Evolutionary conservation across 2,329 filamentous ascomycete species (phyloP).

Genomic region (Apiospora pterosperma): DNA sequence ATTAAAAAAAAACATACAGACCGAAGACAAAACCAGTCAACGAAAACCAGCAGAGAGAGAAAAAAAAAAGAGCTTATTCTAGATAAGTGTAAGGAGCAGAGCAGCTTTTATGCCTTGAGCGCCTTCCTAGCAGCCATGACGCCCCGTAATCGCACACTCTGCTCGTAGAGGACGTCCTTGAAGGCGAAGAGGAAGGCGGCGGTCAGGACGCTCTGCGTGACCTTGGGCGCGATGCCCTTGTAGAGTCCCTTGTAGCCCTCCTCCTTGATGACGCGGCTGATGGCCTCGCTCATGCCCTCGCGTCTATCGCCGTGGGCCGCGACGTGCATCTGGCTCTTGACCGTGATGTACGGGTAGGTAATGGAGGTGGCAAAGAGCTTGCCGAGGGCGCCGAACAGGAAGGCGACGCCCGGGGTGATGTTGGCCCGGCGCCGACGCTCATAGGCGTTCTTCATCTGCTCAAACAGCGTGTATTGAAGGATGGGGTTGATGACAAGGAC

Average conservation of each 20-base stretch:
- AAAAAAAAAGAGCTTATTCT: not conserved
- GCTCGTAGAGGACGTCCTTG: conserved; percentile 92
- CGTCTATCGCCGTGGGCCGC: conserved; percentile 72
- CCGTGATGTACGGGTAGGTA: conserved; percentile 97
- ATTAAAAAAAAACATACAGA: not conserved
- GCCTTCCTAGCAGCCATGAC: conserved; percentile 36
- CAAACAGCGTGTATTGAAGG: conserved; percentile 96
- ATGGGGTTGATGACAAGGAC: conserved; percentile 98
- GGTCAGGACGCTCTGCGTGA: conserved; percentile 94
- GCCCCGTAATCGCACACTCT: conserved; percentile 65
- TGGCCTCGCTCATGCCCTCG: conserved; percentile 74
- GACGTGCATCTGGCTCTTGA: conserved; percentile 97
- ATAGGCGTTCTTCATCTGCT: conserved; percentile 90
- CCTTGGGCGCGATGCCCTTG: conserved; percentile 93
- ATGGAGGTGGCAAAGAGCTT: conserved; percentile 92
- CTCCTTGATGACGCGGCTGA: conserved; percentile 77
- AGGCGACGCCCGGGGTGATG: conserved; percentile 82
- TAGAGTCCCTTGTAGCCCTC: conserved; percentile 93
- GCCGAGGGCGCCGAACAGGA: conserved; percentile 86
- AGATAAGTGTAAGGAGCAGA: not conserved
- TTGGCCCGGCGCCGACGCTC: conserved; percentile 61
- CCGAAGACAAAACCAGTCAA: not conserved
- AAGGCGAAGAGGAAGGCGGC: conserved; percentile 96
- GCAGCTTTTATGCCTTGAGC: conserved; percentile 18
- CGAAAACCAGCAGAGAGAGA: not conserved